Percentiles rank a stretch among this genome's conserved stretches.
Evolutionary conservation across 306 rosid species (phyloP).

Genomic region (Carpinus fangiana): DNA sequence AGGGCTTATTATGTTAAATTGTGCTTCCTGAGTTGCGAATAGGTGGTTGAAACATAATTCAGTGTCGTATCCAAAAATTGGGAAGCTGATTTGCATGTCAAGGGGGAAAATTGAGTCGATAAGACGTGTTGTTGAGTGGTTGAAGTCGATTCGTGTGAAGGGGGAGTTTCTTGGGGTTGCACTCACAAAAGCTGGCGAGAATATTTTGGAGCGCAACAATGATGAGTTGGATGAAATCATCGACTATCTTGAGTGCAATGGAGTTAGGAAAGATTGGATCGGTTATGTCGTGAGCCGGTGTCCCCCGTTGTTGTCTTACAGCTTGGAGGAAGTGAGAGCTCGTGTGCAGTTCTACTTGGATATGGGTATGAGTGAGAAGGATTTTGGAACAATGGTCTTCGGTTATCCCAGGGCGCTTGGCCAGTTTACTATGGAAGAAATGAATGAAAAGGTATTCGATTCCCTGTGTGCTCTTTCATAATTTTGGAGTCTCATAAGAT

Average conservation of each 20-base stretch:
- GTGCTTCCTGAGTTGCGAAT: conserved; percentile 15
- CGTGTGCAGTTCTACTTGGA: conserved; percentile 66
- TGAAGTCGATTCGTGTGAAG: conserved; percentile 67
- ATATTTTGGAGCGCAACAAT: conserved; percentile 50
- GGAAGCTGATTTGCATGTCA: conserved; percentile 82
- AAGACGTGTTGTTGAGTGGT: conserved; percentile 59
- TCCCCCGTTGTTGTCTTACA: conserved; percentile 70
- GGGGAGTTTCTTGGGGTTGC: conserved; percentile 68
- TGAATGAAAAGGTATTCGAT: conserved; percentile 71
- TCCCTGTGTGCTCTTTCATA: conserved; percentile 1
- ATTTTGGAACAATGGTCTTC: conserved; percentile 98
- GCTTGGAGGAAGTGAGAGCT: conserved; percentile 63
- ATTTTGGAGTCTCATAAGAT: conserved; percentile 9
- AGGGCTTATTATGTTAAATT: conserved; percentile 29
- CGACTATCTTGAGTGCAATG: conserved; percentile 63
- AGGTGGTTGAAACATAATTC: conserved; percentile 97
- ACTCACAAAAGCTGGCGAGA: conserved; percentile 64
- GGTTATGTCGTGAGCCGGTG: conserved; percentile 83
- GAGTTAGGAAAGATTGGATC: conserved; percentile 85
- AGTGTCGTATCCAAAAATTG: conserved; percentile 77
- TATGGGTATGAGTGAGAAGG: conserved; percentile 74
- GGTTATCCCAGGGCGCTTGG: conserved; percentile 82
- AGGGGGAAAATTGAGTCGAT: conserved; percentile 67
- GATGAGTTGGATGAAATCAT: conserved; percentile 73
- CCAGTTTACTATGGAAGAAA: conserved; percentile 59